A percentile compares a stretch with the other conserved stretches of the same genome.
phyloP scores from a whole-genome alignment of 1,139 yeast genomes.

The Blastobotrys serpentis region DNA sequence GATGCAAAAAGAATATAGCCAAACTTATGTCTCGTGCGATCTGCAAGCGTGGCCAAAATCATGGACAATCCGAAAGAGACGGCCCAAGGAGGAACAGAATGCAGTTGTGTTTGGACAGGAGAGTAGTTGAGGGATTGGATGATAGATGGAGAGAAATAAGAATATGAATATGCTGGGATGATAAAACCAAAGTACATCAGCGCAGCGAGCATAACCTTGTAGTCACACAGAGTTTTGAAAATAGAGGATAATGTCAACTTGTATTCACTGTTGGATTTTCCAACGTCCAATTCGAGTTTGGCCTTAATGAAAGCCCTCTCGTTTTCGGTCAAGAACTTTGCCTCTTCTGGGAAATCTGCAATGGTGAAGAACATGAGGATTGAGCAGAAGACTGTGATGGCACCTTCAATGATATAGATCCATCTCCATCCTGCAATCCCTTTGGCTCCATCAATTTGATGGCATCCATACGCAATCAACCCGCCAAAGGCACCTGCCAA shows the following conservation, averaged over 20 bases:
- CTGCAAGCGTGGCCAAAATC: slow-evolving; percentile 35
- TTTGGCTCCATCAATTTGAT: slow-evolving; percentile 49
- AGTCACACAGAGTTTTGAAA: slow-evolving; percentile 38
- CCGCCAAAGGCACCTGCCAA: slow-evolving; percentile 85
- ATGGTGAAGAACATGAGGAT: slow-evolving; percentile 60
- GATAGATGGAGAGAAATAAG: slow-evolving; percentile 67
- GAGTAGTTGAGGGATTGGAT: slow-evolving; percentile 58
- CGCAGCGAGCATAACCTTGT: slow-evolving; percentile 55
- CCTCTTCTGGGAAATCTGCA: slow-evolving; percentile 75
- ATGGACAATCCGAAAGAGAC: slow-evolving; percentile 58
- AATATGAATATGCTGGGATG: slow-evolving; percentile 69
- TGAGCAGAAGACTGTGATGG: slow-evolving; percentile 63
- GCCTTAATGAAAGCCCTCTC: slow-evolving; percentile 44
- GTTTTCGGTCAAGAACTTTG: slow-evolving; percentile 43
- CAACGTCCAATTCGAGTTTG: slow-evolving; percentile 46
- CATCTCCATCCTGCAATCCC: slow-evolving; percentile 67
- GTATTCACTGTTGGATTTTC: slow-evolving; percentile 42
- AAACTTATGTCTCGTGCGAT: slow-evolving; percentile 47
- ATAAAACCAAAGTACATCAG: slow-evolving; percentile 61
- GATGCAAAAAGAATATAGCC: slow-evolving; percentile 49
- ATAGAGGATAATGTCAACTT: slow-evolving; percentile 36
- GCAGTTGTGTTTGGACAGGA: slow-evolving; percentile 61
- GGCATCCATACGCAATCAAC: slow-evolving; percentile 58
- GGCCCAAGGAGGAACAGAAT: slow-evolving; percentile 73
- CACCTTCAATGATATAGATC: slow-evolving; percentile 73